These are phyloP conservation scores for Blastobotrys apis DNA, from an alignment of 1,139 yeast species.

Conservation along the genomic window DNA sequence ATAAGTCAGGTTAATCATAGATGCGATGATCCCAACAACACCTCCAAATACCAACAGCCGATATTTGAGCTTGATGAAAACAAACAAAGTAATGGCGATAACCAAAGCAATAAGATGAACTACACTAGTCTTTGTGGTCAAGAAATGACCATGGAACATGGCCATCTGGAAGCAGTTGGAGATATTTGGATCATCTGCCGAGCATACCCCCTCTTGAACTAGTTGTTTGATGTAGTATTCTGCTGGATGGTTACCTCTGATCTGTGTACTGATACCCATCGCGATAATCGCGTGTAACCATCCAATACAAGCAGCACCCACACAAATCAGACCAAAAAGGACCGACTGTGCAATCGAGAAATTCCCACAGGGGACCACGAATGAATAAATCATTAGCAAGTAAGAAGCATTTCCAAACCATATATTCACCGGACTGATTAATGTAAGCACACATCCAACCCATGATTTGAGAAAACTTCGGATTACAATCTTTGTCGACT, in stretches of 20 bases:
- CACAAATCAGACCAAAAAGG: constrained; percentile 20
- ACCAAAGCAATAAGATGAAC: constrained; percentile 28
- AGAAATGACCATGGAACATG: constrained; percentile 27
- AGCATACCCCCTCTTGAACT: constrained; percentile 25
- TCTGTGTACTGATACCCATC: constrained; percentile 26
- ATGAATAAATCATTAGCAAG: constrained; percentile 26
- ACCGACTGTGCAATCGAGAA: constrained; percentile 25
- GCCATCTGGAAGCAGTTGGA: constrained; percentile 20
- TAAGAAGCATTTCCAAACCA: constrained; percentile 31
- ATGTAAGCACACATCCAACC: constrained; percentile 23
- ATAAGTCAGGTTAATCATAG: constrained; percentile 21
- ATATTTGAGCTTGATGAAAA: constrained; percentile 14
- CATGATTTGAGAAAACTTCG: constrained; percentile 31
- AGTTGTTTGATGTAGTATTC: constrained; percentile 17
- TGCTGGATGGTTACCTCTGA: constrained; percentile 28
- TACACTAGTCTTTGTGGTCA: constrained; percentile 24
- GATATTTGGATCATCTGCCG: constrained; percentile 14
- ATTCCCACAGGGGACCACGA: constrained; percentile 30
- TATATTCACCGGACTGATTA: constrained; percentile 18
- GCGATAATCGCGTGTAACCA: constrained; percentile 25
- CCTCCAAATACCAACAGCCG: constrained; percentile 16
- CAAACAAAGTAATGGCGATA: constrained; percentile 16
- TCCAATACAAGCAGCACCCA: constrained; percentile 21
- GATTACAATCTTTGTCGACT: constrained; percentile 25
- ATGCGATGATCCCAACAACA: constrained; percentile 23